These are phyloP conservation scores for Amaranthus palmeri DNA, from an alignment of 148 eudicot species.

Conservation along the genomic window DNA sequence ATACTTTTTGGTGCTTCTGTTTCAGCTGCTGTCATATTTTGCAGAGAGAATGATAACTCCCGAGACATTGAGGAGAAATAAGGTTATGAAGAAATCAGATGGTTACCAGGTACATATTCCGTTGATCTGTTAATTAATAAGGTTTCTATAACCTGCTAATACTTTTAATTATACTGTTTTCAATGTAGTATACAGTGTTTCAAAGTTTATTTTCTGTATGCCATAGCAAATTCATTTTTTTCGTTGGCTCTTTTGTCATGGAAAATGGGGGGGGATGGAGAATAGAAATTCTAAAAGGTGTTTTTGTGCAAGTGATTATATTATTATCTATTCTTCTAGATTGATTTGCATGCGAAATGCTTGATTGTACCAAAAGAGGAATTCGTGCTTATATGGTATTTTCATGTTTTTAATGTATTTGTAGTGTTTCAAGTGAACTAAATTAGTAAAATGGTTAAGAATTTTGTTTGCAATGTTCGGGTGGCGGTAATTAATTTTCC, in stretches of 20 bases:
- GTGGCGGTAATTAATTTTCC: background rate
- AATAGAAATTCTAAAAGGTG: background rate
- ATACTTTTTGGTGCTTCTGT: background rate
- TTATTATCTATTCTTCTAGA: too few relatives aligned
- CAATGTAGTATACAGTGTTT: background rate
- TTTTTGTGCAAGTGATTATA: too few relatives aligned
- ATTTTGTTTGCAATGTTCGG: background rate
- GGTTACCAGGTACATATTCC: constrained; percentile 49
- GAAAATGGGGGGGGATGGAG: too few relatives aligned
- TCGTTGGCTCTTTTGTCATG: too few relatives aligned
- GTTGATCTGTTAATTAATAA: background rate
- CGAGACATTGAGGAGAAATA: constrained; percentile 62
- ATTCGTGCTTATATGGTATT: too few relatives aligned
- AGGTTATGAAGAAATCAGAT: constrained; percentile 54
- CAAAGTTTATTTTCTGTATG: too few relatives aligned
- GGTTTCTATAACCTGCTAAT: background rate
- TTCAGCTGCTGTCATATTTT: constrained; percentile 67
- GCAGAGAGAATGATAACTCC: constrained; percentile 79
- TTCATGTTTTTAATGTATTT: too few relatives aligned
- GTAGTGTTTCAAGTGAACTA: too few relatives aligned
- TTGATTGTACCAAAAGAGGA: background rate
- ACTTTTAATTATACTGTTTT: background rate
- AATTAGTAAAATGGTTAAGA: too few relatives aligned
- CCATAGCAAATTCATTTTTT: too few relatives aligned
- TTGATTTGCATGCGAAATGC: background rate